A percentile compares a stretch with the other conserved stretches of the same genome.
These are phyloP conservation scores for Russula sp. DNA, from an alignment of 768 basidiomycete genomes.

Conservation along the genomic window DNA sequence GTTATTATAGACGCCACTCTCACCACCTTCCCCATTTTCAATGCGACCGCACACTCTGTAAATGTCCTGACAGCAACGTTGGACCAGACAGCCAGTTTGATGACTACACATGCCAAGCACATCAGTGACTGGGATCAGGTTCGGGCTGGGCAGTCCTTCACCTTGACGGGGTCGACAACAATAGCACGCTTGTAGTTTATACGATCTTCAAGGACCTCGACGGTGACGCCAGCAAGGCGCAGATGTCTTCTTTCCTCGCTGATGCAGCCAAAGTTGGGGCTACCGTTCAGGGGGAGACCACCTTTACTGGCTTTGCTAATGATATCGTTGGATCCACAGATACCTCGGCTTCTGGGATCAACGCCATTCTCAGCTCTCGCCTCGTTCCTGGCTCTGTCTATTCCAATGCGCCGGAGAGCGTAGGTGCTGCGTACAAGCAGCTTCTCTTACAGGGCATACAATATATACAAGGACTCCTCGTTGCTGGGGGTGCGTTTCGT, in stretches of 20 bases:
- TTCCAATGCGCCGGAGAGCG: neutral
- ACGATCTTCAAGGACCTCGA: constrained; percentile 31
- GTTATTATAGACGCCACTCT: constrained; percentile 40
- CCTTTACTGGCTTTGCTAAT: constrained; percentile 13
- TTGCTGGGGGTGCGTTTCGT: constrained; percentile 16
- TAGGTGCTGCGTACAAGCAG: constrained; percentile 19
- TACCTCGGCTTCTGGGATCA: constrained; percentile 7
- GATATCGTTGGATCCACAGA: constrained; percentile 19
- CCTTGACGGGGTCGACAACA: constrained; percentile 32
- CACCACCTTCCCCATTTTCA: constrained; percentile 39
- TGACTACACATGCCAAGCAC: constrained; percentile 32
- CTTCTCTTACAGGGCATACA: constrained; percentile 18
- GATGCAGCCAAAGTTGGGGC: constrained; percentile 29
- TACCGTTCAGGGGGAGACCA: constrained; percentile 13
- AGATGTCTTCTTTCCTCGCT: constrained; percentile 21
- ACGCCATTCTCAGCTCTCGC: constrained; percentile 25
- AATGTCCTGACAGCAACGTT: constrained; percentile 37
- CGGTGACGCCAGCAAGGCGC: constrained; percentile 24
- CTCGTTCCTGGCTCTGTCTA: constrained; percentile 21
- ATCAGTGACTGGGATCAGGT: constrained; percentile 14
- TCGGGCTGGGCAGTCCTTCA: constrained; percentile 33
- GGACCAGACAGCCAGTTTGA: constrained; percentile 40
- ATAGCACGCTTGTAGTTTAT: constrained; percentile 13
- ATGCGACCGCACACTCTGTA: constrained; percentile 33
- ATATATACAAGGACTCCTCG: constrained; percentile 11